Evolutionary conservation across 768 basidiomycete genomes (phyloP), one percentile per base, ranked within the genome.

Genomic region (Pleurotus pulmonarius): DNA sequence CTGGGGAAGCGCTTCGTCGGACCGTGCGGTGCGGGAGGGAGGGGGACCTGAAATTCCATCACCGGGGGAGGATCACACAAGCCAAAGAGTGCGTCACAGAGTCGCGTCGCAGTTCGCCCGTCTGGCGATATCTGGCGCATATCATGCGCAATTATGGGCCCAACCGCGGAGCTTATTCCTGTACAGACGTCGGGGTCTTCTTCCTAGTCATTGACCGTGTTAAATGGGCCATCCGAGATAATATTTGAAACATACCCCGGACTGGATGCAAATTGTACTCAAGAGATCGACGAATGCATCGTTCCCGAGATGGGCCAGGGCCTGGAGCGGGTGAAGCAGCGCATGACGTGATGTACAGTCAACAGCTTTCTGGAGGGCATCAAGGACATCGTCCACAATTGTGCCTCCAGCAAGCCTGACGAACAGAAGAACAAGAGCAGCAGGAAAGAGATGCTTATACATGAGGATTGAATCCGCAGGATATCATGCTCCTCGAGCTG

Each of bases 111-210:
- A 0, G 74, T 73, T 39, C 67, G 63, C 5, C 71, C 68, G 8
- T 61, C 61, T 26, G 67, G 58, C 5, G 64, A 63, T 60, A 76
- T 74, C 39, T 60, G 58, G 4, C 74, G 70, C 3, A 76, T 61
- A 52, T 67, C 70, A 59, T 74, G 71, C 0, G 74, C 74, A 18
- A 76, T 62, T 56, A 75, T 72, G n/a, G 75, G 75, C 0, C 69
- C 75, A 51, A 69, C 66, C 3, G 60, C 49, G 3, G 60, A 63
- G 56, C 75, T 60, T 0, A 67, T 63, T 44, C 75, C 75, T 15
- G 59, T 60, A 58, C 75, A 76, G n/a, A 76, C 71, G 55, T 76
- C 73, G 4, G 60, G 59, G 58, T 73, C 72, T 49, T 70, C 71
- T 40, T 70, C 63, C 71, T 68, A 56, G 16, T 11, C 34, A 9